A percentile compares a stretch with the other conserved stretches of the same genome.
Conservation (phyloP, 164 flowering plant genomes). For the Brasenia schreberi region DNA sequence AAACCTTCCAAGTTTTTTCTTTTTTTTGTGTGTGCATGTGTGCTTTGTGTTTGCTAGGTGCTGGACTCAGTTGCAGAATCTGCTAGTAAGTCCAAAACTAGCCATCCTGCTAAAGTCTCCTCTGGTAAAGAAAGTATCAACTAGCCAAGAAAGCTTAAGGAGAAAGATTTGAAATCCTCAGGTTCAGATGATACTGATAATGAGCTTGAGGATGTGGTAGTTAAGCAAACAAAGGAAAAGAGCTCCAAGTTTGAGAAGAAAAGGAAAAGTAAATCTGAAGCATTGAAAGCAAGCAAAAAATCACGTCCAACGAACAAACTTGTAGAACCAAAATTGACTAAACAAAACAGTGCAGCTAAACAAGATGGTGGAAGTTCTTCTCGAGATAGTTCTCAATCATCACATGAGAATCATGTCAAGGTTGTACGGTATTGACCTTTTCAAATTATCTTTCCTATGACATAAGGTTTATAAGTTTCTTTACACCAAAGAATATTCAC, state of each 20-base stretch:
- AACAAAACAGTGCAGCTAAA: conserved; percentile 26
- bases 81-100: conserved; percentile 11
- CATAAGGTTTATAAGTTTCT: neutral
- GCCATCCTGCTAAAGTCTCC: conserved; percentile 19
- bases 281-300: conserved; percentile 4
- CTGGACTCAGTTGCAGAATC: conserved; percentile 25
- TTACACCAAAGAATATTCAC: conserved; percentile 3
- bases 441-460: neutral
- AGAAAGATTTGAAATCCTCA: conserved; percentile 26
- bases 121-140: conserved; percentile 6
- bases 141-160: conserved; percentile 17
- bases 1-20: neutral
- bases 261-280: conserved; percentile 33
- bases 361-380: conserved; percentile 31
- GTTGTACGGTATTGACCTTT: conserved; percentile 11
- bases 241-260: conserved; percentile 33
- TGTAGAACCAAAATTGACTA: conserved; percentile 22
- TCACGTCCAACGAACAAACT: conserved; percentile 26
- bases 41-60: conserved; percentile 21
- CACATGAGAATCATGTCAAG: conserved; percentile 51
- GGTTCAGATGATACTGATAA: conserved; percentile 12
- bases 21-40: neutral
- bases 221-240: conserved; percentile 26
- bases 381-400: conserved; percentile 40
- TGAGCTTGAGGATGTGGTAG: conserved; percentile 31